These are phyloP conservation scores for Rhizoctonia solani DNA, from an alignment of 1,284 basidiomycete genomes.

Conservation along the genomic window DNA sequence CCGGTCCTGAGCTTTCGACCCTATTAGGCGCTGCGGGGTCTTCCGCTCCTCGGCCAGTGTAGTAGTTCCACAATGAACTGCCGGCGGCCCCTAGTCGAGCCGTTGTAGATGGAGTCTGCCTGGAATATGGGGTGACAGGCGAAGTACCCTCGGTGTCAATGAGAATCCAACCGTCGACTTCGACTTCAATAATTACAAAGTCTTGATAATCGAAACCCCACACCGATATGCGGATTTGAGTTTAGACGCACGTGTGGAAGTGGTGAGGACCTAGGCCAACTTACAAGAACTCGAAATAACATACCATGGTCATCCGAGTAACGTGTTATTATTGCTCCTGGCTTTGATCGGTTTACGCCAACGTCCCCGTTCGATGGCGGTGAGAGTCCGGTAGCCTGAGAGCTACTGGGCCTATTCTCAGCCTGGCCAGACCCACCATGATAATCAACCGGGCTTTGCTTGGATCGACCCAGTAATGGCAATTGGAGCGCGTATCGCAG, in stretches of 20 bases:
- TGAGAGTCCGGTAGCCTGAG: not conserved
- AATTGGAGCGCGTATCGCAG: constrained; percentile 24
- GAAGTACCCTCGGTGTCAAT: constrained; percentile 12
- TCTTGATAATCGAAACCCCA: not conserved
- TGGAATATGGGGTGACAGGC: not conserved
- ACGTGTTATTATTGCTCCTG: not conserved
- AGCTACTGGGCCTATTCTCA: not conserved
- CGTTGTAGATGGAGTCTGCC: not conserved
- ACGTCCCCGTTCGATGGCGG: not conserved
- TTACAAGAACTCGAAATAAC: not conserved
- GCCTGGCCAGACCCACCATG: not conserved
- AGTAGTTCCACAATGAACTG: constrained; percentile 24
- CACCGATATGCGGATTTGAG: no score
- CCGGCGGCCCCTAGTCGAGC: not conserved
- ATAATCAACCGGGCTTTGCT: not conserved
- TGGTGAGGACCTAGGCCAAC: not conserved
- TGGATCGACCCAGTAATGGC: constrained; percentile 16
- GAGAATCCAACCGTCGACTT: constrained; percentile 26
- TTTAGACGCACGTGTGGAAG: not conserved
- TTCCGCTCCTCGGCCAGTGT: not conserved
- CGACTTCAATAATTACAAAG: constrained; percentile 26
- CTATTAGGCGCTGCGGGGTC: constrained; percentile 2
- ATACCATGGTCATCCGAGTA: constrained; percentile 24
- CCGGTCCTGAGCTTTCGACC: not conserved
- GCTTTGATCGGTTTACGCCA: not conserved